phyloP scores from a whole-genome alignment of 345 rosid species.

The Combretum micranthum region DNA sequence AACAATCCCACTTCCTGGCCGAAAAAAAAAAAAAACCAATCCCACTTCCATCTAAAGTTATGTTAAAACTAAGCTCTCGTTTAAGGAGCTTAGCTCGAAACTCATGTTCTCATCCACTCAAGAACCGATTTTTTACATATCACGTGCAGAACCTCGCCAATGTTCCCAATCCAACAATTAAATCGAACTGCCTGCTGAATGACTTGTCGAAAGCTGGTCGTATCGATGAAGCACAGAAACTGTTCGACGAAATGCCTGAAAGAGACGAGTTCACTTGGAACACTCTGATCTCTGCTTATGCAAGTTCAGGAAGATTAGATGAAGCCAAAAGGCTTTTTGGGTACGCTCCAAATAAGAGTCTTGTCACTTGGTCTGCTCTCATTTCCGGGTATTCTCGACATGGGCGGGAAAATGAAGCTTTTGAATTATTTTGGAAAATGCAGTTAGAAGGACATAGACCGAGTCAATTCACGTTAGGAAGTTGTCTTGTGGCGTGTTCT shows the following conservation, averaged over 20 bases:
- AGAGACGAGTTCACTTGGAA: constrained; percentile 81
- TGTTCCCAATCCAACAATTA: constrained; percentile 22
- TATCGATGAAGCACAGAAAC: constrained; percentile 50
- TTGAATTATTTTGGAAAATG: constrained; percentile 59
- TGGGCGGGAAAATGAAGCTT: constrained; percentile 48
- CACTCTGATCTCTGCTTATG: constrained; percentile 72
- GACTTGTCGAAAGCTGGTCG: constrained; percentile 47
- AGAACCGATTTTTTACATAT: not conserved
- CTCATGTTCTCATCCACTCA: not conserved
- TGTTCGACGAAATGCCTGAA: constrained; percentile 65
- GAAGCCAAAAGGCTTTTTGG: constrained; percentile 52
- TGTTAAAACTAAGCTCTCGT: too few relatives aligned
- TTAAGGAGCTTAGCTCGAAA: constrained; percentile 4
- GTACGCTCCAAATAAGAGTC: constrained; percentile 42
- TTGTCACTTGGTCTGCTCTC: constrained; percentile 76
- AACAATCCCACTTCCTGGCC: too few relatives aligned
- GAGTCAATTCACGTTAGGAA: constrained; percentile 59
- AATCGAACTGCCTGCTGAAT: constrained; percentile 32
- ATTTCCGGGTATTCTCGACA: constrained; percentile 62
- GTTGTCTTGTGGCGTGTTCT: constrained; percentile 60
- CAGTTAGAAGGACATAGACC: constrained; percentile 51
- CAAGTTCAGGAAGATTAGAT: constrained; percentile 45
- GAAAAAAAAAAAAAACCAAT: too few relatives aligned
- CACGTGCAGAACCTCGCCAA: constrained; percentile 13
- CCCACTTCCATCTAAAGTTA: too few relatives aligned